phyloP scores from a whole-genome alignment of 805 yeast species.

The Candida palmyrensis region DNA sequence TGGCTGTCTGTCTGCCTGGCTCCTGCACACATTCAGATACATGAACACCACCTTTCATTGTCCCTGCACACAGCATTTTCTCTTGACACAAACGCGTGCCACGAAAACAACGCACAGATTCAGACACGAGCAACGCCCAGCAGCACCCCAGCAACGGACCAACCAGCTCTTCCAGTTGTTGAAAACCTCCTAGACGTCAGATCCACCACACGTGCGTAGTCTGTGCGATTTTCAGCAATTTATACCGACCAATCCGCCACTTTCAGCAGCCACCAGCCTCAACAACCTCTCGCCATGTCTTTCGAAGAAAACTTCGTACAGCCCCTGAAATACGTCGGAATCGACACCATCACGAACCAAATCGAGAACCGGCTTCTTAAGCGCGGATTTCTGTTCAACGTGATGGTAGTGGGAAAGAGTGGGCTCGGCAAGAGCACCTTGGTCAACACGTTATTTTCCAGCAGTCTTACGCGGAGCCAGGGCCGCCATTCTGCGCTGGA shows the following conservation, averaged over 20 bases:
- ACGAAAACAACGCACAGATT: neutral
- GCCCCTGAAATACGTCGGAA: slow-evolving; percentile 86
- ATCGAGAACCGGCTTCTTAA: slow-evolving; percentile 88
- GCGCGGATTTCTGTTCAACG: slow-evolving; percentile 89
- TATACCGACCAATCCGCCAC: too few species aligned
- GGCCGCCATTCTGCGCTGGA: slow-evolving; percentile 67
- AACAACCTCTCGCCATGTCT: slow-evolving; percentile 13
- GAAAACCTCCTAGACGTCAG: too few species aligned
- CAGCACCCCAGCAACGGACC: too few species aligned
- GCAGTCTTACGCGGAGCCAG: slow-evolving; percentile 66
- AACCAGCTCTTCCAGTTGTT: too few species aligned
- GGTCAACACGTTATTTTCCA: slow-evolving; percentile 83
- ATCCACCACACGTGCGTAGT: too few species aligned
- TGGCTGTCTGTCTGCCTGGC: too few species aligned
- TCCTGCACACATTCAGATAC: too few species aligned
- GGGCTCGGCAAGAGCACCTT: slow-evolving; percentile 94
- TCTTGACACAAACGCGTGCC: too few species aligned
- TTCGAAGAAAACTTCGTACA: slow-evolving; percentile 23
- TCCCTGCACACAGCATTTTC: too few species aligned
- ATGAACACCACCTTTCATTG: too few species aligned
- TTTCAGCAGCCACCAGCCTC: too few species aligned
- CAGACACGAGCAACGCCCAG: neutral
- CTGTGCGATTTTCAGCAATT: too few species aligned
- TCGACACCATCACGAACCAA: slow-evolving; percentile 93
- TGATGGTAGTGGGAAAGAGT: slow-evolving; percentile 87